Evolutionary conservation across 257 asterid species (phyloP).

Genomic region (Solanum sitiens): DNA sequence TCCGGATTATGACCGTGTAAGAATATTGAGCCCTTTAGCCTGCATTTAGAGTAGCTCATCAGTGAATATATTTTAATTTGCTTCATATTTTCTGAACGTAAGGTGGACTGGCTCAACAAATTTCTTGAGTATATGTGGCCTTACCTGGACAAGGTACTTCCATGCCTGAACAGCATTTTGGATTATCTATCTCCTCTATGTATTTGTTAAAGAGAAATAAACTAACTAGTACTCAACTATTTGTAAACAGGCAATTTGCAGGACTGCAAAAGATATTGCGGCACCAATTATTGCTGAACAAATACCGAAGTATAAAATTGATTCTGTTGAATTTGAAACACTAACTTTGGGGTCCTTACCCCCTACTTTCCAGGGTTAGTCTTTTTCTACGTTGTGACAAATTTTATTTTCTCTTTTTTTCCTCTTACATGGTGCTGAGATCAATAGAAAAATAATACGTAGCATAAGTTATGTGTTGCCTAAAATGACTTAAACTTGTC

Average conservation of each 20-base stretch:
- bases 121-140: constrained; percentile 85
- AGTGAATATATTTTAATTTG: not conserved
- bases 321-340: constrained; percentile 33
- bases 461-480: not conserved
- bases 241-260: constrained; percentile 35
- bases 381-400: not conserved
- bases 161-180: not conserved
- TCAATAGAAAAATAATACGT: not conserved
- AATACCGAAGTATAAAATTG: constrained; percentile 39
- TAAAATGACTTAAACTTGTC: not conserved
- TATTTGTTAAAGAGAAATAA: not conserved
- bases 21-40: constrained; percentile 8
- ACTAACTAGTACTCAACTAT: not conserved
- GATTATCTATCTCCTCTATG: not conserved
- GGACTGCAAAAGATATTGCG: constrained; percentile 29
- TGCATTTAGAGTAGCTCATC: not conserved
- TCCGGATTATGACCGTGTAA: constrained; percentile 95
- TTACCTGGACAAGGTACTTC: constrained; percentile 77
- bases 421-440: not conserved
- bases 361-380: constrained; percentile 43
- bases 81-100: constrained; percentile 10
- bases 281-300: constrained; percentile 40
- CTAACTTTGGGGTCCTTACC: constrained; percentile 39
- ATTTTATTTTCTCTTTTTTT: not conserved
- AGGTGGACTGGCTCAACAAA: constrained; percentile 93